Percentiles rank a stretch among this genome's conserved stretches.
Evolutionary conservation across 2,329 filamentous ascomycete genomes (phyloP).

Genomic region (Colletotrichum coccodes): DNA sequence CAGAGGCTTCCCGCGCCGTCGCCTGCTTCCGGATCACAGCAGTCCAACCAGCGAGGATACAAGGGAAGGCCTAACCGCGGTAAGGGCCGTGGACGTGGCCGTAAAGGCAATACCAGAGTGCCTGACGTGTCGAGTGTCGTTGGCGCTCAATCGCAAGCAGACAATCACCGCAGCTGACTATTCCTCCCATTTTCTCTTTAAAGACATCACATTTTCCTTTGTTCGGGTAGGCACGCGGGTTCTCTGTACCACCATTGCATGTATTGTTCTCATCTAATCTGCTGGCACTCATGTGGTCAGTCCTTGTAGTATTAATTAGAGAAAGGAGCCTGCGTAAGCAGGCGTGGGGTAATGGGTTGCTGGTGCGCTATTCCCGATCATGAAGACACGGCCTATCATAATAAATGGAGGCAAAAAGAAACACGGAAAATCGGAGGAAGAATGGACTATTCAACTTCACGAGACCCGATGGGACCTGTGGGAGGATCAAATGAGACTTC

Average conservation of each 20-base stretch:
- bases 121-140: not conserved
- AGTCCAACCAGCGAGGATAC: not conserved
- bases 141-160: not conserved
- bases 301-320: not conserved
- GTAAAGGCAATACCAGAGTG: not conserved
- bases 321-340: not conserved
- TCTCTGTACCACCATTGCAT: not conserved
- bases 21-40: not conserved
- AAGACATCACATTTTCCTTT: not conserved
- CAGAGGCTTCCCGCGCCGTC: not conserved
- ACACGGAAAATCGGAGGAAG: no score
- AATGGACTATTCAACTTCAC: not conserved
- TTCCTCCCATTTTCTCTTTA: not conserved
- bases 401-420: not conserved
- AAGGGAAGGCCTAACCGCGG: slow-evolving; percentile 5
- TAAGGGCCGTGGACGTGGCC: slow-evolving; percentile 16
- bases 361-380: not conserved
- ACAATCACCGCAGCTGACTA: not conserved
- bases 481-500: not conserved
- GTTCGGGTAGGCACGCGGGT: not conserved
- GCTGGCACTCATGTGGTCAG: not conserved
- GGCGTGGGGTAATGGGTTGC: not conserved
- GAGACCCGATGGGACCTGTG: not conserved
- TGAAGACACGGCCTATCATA: not conserved
- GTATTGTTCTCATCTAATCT: not conserved